Conservation (phyloP, 2,329 filamentous ascomycete genomes). For the Dothideomycetes sp. region DNA sequence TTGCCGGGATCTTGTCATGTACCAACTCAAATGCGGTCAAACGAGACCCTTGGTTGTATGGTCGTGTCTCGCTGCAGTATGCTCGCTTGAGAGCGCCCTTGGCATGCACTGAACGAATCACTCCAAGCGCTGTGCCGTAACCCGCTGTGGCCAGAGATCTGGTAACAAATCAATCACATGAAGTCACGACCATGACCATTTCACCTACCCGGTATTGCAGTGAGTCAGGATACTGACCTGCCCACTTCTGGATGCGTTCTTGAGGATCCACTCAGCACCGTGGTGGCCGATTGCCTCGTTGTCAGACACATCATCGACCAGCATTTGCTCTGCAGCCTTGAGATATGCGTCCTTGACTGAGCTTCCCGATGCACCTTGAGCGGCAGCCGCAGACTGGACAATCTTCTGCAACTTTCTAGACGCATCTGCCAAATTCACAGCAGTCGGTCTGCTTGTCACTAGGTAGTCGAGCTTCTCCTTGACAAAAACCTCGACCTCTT, state of each 20-base stretch:
- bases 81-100: conserved; percentile 62
- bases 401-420: conserved; percentile 64
- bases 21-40: conserved; percentile 95
- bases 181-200: conserved; percentile 1
- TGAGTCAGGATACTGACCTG: conserved; percentile 82
- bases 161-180: conserved; percentile 1
- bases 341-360: conserved; percentile 62
- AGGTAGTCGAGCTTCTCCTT: conserved; percentile 72
- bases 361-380: conserved; percentile 32
- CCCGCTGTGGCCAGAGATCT: conserved; percentile 89
- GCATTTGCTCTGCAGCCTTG: conserved; percentile 70
- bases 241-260: conserved; percentile 37
- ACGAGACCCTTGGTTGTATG: conserved; percentile 94
- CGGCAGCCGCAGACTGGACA: conserved; percentile 41
- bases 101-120: conserved; percentile 72
- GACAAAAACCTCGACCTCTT: conserved; percentile 58
- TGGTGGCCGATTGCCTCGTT: conserved; percentile 76
- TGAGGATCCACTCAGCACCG: conserved; percentile 73
- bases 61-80: conserved; percentile 92
- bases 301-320: conserved; percentile 75
- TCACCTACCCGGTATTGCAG: conserved; percentile 81
- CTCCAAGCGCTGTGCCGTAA: conserved; percentile 91
- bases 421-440: conserved; percentile 88
- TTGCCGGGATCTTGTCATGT: conserved; percentile 82
- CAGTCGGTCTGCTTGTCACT: conserved; percentile 80